Base-by-base conservation (phyloP, 352 stramenopile genomes). In the Blastocystis sp. region DNA sequence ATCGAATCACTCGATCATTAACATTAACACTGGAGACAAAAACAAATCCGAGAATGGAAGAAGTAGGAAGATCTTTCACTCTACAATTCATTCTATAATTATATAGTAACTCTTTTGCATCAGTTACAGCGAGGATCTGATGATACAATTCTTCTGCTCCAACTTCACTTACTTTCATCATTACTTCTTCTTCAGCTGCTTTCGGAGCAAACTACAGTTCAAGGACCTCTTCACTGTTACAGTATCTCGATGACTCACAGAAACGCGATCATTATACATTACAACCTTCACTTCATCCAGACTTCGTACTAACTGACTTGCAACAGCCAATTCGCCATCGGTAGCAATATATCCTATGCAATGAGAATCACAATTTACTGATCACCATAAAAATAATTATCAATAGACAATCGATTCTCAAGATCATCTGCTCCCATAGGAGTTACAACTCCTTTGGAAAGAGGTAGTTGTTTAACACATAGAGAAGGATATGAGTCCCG, bases 91-190 rank as follows among this genome's bases (percentile, higher is more conserved):
- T 11, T 58, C 43, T 12, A 21, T 6, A 19, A 32, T n/a, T 24
- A 4, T 43, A 7, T 4, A 7, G 3, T 27, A 54, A 83, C 71
- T 35, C 58, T 56, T 83, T 83, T 24, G 71, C 71, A 39, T 83
- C 71, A 37, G 71, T 83, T 37, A 83, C 71, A 24, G 71, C 71
- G 0, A 83, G 29, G 11, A 83, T 83, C 71, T 83, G 71, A 27
- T 83, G 57, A 24, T 32, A 19, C 71, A 83, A 21, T 37, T 83
- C 51, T 19, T 61, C 32, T 35, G 58, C 58, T 4, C 42, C 16
- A 27, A 65, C 71, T 24, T 27, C 11, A 11, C 2, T 56, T 24
- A 59, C 21, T 9, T 46, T 83, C 71, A 83, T n/a, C 46, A 29
- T 39, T 12, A 54, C 71, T 9, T 83, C 46, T 11, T 65, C 51